These are phyloP conservation scores for Wallacemonas collosoma DNA, from an alignment of 208 protist genomes.

Conservation along the genomic window DNA sequence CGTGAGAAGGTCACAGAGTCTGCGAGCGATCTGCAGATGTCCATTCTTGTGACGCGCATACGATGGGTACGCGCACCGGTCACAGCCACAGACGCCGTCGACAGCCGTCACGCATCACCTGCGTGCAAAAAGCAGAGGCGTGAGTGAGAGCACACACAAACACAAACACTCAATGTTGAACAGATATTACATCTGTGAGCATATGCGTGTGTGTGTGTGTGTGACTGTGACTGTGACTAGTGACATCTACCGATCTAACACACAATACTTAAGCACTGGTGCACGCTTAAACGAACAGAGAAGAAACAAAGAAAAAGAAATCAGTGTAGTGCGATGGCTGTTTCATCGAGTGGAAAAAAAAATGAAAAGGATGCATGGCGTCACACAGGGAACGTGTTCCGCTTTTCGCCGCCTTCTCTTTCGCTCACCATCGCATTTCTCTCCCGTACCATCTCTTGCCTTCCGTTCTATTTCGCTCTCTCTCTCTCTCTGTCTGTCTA, in stretches of 20 bases:
- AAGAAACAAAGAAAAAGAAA: too few relatives aligned
- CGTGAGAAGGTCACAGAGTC: conserved; percentile 51
- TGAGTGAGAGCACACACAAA: neutral
- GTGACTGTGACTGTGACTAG: too few relatives aligned
- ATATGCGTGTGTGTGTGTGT: neutral
- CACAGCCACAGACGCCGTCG: neutral
- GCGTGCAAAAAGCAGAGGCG: neutral
- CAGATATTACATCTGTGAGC: neutral
- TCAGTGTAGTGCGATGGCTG: too few relatives aligned
- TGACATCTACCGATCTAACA: too few relatives aligned
- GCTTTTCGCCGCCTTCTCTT: too few relatives aligned
- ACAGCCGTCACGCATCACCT: neutral
- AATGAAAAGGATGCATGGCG: too few relatives aligned
- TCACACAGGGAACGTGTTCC: too few relatives aligned
- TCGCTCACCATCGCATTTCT: neutral
- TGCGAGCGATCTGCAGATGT: conserved; percentile 73
- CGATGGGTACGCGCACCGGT: conserved; percentile 36
- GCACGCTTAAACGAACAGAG: too few relatives aligned
- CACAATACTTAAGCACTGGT: too few relatives aligned
- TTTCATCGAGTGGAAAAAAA: too few relatives aligned
- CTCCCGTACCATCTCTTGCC: neutral
- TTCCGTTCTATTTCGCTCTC: neutral
- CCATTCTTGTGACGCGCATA: conserved; percentile 63
- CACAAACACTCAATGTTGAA: neutral
- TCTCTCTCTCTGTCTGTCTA: neutral